Base-by-base conservation (phyloP, 768 basidiomycete species). In the Lactifluus subvellereus region DNA sequence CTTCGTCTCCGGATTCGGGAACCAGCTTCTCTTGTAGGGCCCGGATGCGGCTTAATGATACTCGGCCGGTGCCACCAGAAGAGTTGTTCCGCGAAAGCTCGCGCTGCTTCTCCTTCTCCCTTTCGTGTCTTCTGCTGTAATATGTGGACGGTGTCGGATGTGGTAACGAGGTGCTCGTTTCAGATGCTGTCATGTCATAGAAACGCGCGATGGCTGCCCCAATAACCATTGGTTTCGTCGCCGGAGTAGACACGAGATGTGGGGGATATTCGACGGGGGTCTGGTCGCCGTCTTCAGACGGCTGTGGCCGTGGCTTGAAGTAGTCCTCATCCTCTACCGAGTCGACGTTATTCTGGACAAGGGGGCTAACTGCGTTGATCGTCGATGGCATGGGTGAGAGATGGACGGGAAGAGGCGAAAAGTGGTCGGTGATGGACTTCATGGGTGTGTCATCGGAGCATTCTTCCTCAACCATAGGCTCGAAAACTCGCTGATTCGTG, bases 81-180 rank as follows among this genome's bases (percentile, higher is more conserved):
- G 67, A 68, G 53, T 68, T 60, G 65, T 66, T 66, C 50, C 67
- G 67, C 10, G 65, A 54, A 16, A 66, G 67, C 22, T 66, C 67
- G 40, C 65, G 67, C 9, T 60, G 61, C 54, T 60, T 66, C 56
- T 66, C 67, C 33, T 57, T 64, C 52, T 66, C 65, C 51, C 60
- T 67, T 56, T 67, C 67, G 53, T 62, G 61, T 22, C 67, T 62
- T 40, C 59, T 60, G 40, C 27, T 63, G 60, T 66, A 65, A 49
- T 59, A 67, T 32, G 67, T 11, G 13, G 67, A 55, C 8, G 67
- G 67, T 40, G 67, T 56, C 1, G 65, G 67, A 27, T 67, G 67
- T 22, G 67, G 67, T 0, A 66, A 33, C 3, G 67, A 67, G 16
- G 67, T 50, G 56, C 64, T 66, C 20, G 57, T 66, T 20, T 59